A percentile compares a stretch with the other conserved stretches of the same genome.
Evolutionary conservation across 1,284 basidiomycete genomes (phyloP).

Genomic region (Pseudozyma flocculosa): DNA sequence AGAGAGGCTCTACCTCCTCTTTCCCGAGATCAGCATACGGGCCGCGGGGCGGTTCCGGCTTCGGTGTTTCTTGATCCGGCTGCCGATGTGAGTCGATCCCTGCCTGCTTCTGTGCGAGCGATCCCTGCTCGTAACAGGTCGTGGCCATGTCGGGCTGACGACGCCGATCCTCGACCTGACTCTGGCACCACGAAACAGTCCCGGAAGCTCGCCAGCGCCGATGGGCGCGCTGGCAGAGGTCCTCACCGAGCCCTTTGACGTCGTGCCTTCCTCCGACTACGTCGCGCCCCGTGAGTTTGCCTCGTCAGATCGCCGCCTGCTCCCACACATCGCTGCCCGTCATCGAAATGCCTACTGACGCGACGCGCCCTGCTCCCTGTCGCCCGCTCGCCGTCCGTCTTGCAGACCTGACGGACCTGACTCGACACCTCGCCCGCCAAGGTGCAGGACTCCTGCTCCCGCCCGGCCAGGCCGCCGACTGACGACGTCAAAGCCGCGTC

Average conservation of each 20-base stretch:
- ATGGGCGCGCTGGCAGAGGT: constrained; percentile 11
- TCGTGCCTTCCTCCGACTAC: constrained; percentile 20
- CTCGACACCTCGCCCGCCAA: constrained; percentile 39
- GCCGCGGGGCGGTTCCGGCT: constrained; percentile 34
- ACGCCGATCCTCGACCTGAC: no score
- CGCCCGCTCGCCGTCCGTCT: no score
- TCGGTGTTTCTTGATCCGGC: constrained; percentile 23
- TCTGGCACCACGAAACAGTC: constrained; percentile 2
- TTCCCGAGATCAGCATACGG: constrained; percentile 42
- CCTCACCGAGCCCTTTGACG: constrained; percentile 25
- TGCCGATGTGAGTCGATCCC: constrained; percentile 23
- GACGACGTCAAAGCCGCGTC: no score
- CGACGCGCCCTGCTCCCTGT: no score
- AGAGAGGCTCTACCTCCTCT: constrained; percentile 27
- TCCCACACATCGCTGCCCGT: no score
- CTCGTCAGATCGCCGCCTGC: no score
- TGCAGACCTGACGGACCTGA: constrained; percentile 38
- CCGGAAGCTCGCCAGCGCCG: constrained; percentile 3
- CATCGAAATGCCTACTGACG: no score
- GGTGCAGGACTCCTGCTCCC: constrained; percentile 35
- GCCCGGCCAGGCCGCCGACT: constrained; percentile 27
- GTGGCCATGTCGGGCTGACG: no score
- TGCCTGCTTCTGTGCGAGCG: neutral
- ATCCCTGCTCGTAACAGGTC: neutral
- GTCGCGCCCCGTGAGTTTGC: constrained; percentile 14